Base-by-base conservation (phyloP, 352 stramenopile species). In the Pythium utonaiense region DNA sequence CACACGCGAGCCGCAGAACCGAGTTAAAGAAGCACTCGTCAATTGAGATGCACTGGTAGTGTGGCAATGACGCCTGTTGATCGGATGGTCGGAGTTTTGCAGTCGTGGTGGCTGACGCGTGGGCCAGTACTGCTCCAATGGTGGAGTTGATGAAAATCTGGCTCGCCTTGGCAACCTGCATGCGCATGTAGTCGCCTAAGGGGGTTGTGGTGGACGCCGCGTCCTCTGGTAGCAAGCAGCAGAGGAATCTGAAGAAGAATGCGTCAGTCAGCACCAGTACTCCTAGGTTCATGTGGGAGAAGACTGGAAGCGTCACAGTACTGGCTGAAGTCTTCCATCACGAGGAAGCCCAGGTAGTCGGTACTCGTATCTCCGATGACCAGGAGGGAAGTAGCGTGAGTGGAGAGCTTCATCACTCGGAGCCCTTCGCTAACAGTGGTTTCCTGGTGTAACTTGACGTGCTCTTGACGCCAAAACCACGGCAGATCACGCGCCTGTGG, bases 1-100 rank as follows among this genome's bases (percentile, higher is more conserved):
- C 81, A 41, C 75, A 81, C 14, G 75, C 77, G 34, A 91, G 69
- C 6, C 70, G 76, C 5, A 87, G 58, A 9, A 86, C 60, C 3
- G 82, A 50, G 30, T 78, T 87, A 66, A 87, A 89, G 48, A 87
- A 72, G 13, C 70, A 64, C 44, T 89, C 71, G 21, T 84, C 74
- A 6, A 77, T 70, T 1, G 60, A 56, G 17, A 86, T 54, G 30
- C 69, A 70, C 49, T 83, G 40, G 58, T 69, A 19, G 27, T 24
- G 48, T 24, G 40, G 24, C 2, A 19, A 25, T 6, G 40, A 14
- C 9, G 33, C 3, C 13, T 25, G 40, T 14, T 55, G 44, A 3
- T 69, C 53, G 10, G n/a, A 14, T 7, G 3, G n/a, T 10, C 40
- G 40, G 40, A 9, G 8, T 8, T 44, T 44, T 17, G 16, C 6